Conservation (phyloP, 768 basidiomycete genomes). For the Suillus luteus region DNA sequence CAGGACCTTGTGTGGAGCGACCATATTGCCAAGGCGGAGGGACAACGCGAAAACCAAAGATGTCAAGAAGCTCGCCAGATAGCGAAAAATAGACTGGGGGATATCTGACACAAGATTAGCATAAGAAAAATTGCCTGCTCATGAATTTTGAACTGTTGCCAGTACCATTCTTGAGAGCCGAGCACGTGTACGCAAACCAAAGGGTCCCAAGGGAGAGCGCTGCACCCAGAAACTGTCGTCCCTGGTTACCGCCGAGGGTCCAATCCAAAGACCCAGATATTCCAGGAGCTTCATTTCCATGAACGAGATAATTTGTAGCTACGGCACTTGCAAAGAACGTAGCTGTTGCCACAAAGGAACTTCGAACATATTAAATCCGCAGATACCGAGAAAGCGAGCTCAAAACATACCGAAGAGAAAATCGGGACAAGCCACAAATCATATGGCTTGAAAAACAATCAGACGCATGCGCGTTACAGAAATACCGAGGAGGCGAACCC, state of each 20-base stretch:
- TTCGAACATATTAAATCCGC: constrained; percentile 24
- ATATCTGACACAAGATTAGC: constrained; percentile 6
- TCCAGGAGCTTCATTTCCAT: constrained; percentile 34
- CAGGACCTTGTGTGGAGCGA: constrained; percentile 49
- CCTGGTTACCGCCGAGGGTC: constrained; percentile 39
- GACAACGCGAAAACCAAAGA: constrained; percentile 55
- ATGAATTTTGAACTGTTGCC: background rate
- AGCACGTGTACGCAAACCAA: constrained; percentile 3
- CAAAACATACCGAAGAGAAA: constrained; percentile 50
- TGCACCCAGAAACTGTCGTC: constrained; percentile 32
- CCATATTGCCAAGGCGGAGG: constrained; percentile 55
- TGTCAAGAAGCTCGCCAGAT: constrained; percentile 44
- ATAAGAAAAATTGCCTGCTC: background rate
- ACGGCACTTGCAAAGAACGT: constrained; percentile 54
- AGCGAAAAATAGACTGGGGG: constrained; percentile 31
- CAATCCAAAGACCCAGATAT: constrained; percentile 37
- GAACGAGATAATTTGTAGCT: constrained; percentile 44
- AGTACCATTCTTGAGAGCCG: background rate
- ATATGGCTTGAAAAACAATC: constrained; percentile 49
- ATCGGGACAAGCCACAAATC: constrained; percentile 59
- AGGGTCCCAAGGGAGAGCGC: constrained; percentile 9
- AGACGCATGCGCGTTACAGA: constrained; percentile 3
- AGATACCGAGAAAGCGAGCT: constrained; percentile 2
- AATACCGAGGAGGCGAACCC: constrained; percentile 40
- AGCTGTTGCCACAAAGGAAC: constrained; percentile 56